phyloP scores from a whole-genome alignment of 345 rosid genomes.

The Alliaria petiolata region DNA sequence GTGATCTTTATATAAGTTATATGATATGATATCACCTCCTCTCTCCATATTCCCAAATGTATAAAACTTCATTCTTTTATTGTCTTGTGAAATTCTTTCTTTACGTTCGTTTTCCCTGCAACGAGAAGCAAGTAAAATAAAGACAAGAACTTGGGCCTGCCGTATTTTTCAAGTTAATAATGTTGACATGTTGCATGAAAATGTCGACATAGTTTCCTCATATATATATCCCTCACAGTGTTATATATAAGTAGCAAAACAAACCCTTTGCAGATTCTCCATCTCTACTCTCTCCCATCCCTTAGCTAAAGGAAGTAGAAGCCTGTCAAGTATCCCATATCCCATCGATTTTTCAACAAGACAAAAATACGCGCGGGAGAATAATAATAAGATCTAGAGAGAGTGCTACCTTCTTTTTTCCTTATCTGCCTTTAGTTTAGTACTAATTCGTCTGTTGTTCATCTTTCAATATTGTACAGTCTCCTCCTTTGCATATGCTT shows the following conservation, averaged over 20 bases:
- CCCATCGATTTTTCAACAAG: neutral
- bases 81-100: neutral
- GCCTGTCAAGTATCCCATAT: neutral
- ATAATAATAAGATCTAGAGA: neutral
- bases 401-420: neutral
- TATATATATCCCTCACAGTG: neutral
- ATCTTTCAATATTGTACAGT: neutral
- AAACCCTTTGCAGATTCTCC: slow-evolving; percentile 8
- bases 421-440: neutral
- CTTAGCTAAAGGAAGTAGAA: neutral
- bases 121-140: neutral
- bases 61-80: neutral
- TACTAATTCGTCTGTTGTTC: neutral
- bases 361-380: neutral
- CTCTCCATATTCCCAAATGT: neutral
- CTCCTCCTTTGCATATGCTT: neutral
- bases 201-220: slow-evolving; percentile 31
- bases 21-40: neutral
- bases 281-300: neutral
- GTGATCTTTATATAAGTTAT: neutral
- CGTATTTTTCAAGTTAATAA: neutral
- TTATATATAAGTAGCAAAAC: slow-evolving; percentile 10
- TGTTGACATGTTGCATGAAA: slow-evolving; percentile 23
- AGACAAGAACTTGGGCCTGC: slow-evolving; percentile 5
- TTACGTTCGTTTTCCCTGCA: neutral